These are phyloP conservation scores for Scopulariopsis brevicaulis DNA, from an alignment of 2,329 filamentous ascomycete species.

Conservation along the genomic window DNA sequence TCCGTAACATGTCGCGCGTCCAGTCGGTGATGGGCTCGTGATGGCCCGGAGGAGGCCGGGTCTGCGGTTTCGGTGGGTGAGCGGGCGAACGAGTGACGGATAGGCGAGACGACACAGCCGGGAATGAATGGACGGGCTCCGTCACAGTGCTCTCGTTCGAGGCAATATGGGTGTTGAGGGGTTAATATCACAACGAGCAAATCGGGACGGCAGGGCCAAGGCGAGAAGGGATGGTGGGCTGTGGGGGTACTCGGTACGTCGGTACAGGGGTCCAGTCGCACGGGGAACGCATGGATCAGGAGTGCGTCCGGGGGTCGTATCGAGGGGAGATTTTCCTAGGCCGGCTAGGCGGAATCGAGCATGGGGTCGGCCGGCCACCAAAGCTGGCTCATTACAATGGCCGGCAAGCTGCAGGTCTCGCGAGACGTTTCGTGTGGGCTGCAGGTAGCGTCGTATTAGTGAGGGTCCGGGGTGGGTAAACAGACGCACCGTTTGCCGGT, in stretches of 20 bases:
- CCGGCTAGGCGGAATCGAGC: not conserved
- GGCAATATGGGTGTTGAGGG: conserved; percentile 5
- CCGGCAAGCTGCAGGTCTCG: not conserved
- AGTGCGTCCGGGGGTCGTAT: not conserved
- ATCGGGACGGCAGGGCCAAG: conserved; percentile 1
- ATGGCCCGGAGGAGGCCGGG: not conserved
- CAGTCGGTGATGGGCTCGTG: not conserved
- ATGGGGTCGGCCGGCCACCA: not conserved
- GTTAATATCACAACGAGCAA: conserved; percentile 3
- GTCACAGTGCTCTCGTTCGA: not conserved
- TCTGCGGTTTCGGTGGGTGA: not conserved
- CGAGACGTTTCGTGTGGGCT: not conserved
- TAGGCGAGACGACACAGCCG: not conserved
- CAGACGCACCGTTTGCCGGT: not conserved
- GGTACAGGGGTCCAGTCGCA: not conserved
- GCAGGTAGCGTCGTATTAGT: not conserved
- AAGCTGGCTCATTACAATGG: not conserved
- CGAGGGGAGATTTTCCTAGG: not conserved
- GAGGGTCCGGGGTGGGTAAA: not conserved
- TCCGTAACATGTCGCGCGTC: not conserved
- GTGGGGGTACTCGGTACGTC: not conserved
- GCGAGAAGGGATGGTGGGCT: not conserved
- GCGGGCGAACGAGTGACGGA: not conserved
- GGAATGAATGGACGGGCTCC: not conserved
- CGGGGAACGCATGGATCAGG: not conserved